Percentiles rank a stretch among this genome's conserved stretches.
Conservation (phyloP, 2,329 filamentous ascomycete species). For the Neoscytalidium dimidiatum region DNA sequence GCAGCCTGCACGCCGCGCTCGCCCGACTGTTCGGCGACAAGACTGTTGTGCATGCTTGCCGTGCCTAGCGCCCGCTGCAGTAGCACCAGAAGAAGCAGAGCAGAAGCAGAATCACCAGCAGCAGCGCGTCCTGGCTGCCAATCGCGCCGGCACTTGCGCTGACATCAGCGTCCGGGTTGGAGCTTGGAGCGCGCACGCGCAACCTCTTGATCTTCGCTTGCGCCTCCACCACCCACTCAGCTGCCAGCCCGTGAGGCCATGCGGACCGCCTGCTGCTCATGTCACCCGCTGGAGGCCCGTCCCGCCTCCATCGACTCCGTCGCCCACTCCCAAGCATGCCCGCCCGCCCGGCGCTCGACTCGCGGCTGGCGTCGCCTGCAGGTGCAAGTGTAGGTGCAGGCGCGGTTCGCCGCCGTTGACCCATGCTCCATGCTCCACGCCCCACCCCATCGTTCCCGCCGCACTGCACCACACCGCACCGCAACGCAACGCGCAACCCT, state of each 20-base stretch:
- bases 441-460: neutral
- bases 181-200: neutral
- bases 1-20: neutral
- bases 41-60: neutral
- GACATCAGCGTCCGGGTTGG: slow-evolving; percentile 9
- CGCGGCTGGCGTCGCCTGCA: neutral
- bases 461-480: neutral
- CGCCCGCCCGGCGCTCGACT: neutral
- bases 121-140: neutral
- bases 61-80: neutral
- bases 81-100: neutral
- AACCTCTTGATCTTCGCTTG: neutral
- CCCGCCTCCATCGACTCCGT: neutral
- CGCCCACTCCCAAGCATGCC: neutral
- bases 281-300: slow-evolving; percentile 10
- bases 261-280: slow-evolving; percentile 8
- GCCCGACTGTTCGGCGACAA: neutral
- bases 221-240: slow-evolving; percentile 17
- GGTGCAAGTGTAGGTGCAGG: neutral
- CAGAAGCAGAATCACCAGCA: neutral
- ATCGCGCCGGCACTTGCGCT: neutral
- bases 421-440: neutral
- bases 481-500: neutral
- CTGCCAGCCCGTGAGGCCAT: neutral
- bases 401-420: too few species aligned